Evolutionary conservation across 768 basidiomycete genomes (phyloP), one percentile per base, ranked within the genome.

Genomic region (Astraeus odoratus): DNA sequence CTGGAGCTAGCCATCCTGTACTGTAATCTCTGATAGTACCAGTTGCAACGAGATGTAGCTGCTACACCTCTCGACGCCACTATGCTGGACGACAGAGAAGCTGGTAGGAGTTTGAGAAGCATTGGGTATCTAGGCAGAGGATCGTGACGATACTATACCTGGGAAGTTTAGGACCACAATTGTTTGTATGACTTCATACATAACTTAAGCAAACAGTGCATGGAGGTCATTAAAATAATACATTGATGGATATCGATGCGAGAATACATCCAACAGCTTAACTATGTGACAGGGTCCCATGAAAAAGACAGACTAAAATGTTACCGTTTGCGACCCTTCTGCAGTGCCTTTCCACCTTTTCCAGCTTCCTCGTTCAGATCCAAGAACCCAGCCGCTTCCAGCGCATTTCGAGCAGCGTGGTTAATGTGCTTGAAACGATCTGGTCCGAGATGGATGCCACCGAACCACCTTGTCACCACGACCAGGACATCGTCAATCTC

Each of bases 341-440:
- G 29, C 5, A 43, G 48, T 15, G 48, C 37, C 29, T 55, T 59
- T 7, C 49, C 51, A 29, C 52, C 53, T 20, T 44, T 42, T 42
- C 47, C 31, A 16, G 43, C 12, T 13, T 56, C 59, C 10, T 72
- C 75, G 13, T 54, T 55, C 8, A 57, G 65, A 34, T 88, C 86
- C 25, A 98, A 66, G 60, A 97, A 91, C 0, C 94, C 93, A 8
- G 87, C 95, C 1, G 81, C 51, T 35, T 95, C 89, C 5, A 98
- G 71, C 1, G 94, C 93, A 56, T 90, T 88, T 18, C 95, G 76
- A 1, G 94, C 95, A 3, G 91, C 91, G 59, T 94, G 89, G 57
- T 95, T 97, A 63, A 99, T 98, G 56, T 95, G 90, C 59, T 87
- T 86, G 66, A 85, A 90, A 27, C 86, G 70, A 59, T 94, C 93